Conservation (phyloP, 148 eudicot species). For the Rhododendron vialii region DNA sequence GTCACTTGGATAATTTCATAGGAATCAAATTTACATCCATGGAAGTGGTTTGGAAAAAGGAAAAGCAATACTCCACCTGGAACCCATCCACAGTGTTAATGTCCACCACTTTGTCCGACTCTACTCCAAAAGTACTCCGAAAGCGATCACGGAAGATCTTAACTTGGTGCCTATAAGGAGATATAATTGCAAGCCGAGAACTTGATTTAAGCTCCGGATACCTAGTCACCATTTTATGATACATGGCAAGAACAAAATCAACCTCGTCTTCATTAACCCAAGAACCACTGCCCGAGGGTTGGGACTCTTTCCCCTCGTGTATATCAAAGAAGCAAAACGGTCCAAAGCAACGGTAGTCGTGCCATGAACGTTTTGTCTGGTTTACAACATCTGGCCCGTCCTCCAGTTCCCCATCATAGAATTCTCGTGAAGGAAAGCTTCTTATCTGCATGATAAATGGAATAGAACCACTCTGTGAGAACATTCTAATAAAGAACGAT, state of each 20-base stretch:
- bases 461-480: neutral
- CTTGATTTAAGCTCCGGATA: conserved; percentile 87
- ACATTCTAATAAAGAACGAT: neutral
- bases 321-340: conserved; percentile 96
- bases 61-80: conserved; percentile 49
- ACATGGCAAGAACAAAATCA: conserved; percentile 77
- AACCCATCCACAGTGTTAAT: conserved; percentile 97
- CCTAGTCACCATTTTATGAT: conserved; percentile 60
- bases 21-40: neutral
- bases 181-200: conserved; percentile 77
- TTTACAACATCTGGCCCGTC: conserved; percentile 71
- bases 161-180: conserved; percentile 84
- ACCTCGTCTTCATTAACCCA: conserved; percentile 82
- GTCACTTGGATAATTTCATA: neutral
- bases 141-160: conserved; percentile 67
- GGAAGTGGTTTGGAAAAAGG: neutral
- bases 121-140: conserved; percentile 59
- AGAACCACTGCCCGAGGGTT: conserved; percentile 69
- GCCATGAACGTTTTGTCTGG: conserved; percentile 79
- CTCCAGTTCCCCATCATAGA: conserved; percentile 67
- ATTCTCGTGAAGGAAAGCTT: conserved; percentile 84
- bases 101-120: conserved; percentile 81
- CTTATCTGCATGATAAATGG: conserved; percentile 49
- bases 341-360: conserved; percentile 79
- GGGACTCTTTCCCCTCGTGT: conserved; percentile 74